Conservation (phyloP, 352 stramenopile genomes). For the Peronospora destructor region DNA sequence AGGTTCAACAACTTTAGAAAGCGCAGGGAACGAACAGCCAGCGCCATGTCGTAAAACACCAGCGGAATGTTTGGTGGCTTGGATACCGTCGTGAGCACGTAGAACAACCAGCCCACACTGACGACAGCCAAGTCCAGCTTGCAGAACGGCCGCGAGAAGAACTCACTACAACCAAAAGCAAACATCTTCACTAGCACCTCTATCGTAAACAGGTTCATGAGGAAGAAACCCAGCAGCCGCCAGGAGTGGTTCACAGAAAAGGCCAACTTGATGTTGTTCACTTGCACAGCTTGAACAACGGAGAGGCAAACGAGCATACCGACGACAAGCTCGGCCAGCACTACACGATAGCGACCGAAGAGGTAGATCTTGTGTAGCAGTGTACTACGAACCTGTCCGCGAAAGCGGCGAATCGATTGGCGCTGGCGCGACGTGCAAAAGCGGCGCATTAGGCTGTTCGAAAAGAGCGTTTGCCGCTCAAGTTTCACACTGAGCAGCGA, state of each 20-base stretch:
- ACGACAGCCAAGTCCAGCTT: conserved; percentile 68
- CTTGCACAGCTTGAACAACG: conserved; percentile 71
- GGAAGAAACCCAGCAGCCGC: conserved; percentile 59
- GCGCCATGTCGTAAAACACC: conserved; percentile 70
- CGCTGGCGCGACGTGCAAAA: conserved; percentile 40
- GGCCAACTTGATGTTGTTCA: conserved; percentile 76
- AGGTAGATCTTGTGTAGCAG: conserved; percentile 59
- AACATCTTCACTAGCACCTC: conserved; percentile 75
- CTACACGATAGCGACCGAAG: conserved; percentile 57
- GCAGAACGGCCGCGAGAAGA: conserved; percentile 75
- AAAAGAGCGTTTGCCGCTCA: conserved; percentile 42
- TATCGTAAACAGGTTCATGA: conserved; percentile 67
- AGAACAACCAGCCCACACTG: conserved; percentile 73
- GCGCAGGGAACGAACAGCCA: conserved; percentile 67
- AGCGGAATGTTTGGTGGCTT: conserved; percentile 54
- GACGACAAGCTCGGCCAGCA: conserved; percentile 67
- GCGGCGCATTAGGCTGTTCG: conserved; percentile 36
- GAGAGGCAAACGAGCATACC: conserved; percentile 69
- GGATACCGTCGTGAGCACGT: conserved; percentile 57
- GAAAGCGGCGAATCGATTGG: conserved; percentile 46
- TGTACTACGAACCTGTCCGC: conserved; percentile 41
- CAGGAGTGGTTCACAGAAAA: conserved; percentile 71
- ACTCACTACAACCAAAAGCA: conserved; percentile 67
- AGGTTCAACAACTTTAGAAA: conserved; percentile 80
- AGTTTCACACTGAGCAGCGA: conserved; percentile 69